Evolutionary conservation across 257 asterid genomes (phyloP), one percentile per base, ranked within the genome.

Genomic region (Dorcoceras hygrometricum): DNA sequence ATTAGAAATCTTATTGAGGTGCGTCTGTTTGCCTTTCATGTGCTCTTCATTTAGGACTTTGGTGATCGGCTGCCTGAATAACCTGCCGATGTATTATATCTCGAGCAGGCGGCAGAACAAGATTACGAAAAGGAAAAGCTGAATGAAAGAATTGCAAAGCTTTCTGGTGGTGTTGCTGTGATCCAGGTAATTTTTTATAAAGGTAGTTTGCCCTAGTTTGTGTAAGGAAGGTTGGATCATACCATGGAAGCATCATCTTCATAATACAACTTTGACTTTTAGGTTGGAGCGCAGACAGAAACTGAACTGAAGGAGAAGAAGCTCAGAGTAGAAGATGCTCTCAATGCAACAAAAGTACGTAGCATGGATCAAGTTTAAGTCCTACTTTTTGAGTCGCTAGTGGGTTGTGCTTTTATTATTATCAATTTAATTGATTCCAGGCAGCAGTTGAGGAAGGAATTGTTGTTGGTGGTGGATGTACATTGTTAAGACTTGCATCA

Each of bases 391-490:
- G n/a, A n/a, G n/a, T 51, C 50, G 20, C 11, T 69, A 19, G 29
- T 55, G 20, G 8, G 3, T 6, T 62, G 36, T 27, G n/a, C 19
- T 39, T 71, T 2, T 48, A 12, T 5, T 24, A 55, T n/a, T 27
- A 27, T 5, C 23, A n/a, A n/a, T n/a, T n/a, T 0, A 20, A 8
- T 58, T 34, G 5, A 8, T 71, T 71, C 20, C 86, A 94, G 99
- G 99, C 99, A 2, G 99, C 99, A 71, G 97, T 94, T 66, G 99
- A 94, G 88, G 99, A 94, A 77, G 99, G 99, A 50, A 94, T 94
- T 67, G 96, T 94, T 71, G 97, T 94, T 57, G 99, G 99, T 23
- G 99, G 99, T 70, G 99, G 99, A 24, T 94, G 99, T 71, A 85
- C 97, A 8, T 74, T 94, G 62, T 74, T 94, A 70, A 82, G 99